Conservation (phyloP, 2,329 filamentous ascomycete species). For the Bipolaris bicolor region DNA sequence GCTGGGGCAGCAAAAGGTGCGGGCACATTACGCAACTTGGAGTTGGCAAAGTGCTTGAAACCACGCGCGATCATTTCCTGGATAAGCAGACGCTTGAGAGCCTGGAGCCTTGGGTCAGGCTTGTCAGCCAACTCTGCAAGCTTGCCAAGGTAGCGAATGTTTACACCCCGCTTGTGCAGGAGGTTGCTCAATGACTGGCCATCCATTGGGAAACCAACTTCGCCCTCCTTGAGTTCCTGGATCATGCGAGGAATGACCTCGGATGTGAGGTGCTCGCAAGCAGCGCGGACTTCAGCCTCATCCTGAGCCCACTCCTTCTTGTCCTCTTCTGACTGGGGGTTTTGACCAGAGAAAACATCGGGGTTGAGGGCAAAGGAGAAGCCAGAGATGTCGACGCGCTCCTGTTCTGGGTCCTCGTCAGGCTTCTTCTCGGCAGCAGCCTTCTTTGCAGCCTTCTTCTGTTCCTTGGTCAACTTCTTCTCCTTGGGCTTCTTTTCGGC, state of each 20-base stretch:
- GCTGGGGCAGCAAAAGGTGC: conserved; percentile 80
- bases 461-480: conserved; percentile 28
- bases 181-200: conserved; percentile 87
- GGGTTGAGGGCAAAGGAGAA: conserved; percentile 92
- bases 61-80: conserved; percentile 96
- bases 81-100: conserved; percentile 75
- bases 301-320: conserved; percentile 82
- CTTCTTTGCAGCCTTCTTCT: conserved; percentile 29
- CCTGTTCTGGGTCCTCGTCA: conserved; percentile 54
- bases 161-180: conserved; percentile 96
- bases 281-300: conserved; percentile 84
- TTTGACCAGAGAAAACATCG: conserved; percentile 92
- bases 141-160: conserved; percentile 92
- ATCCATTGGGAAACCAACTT: conserved; percentile 98
- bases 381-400: conserved; percentile 81
- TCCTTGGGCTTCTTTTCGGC: conserved; percentile 54
- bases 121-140: conserved; percentile 69
- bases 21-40: conserved; percentile 79
- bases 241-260: conserved; percentile 84
- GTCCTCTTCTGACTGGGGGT: conserved; percentile 87
- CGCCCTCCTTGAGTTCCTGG: conserved; percentile 85
- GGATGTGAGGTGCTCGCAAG: conserved; percentile 77
- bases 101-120: conserved; percentile 71
- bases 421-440: conserved; percentile 20
- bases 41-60: conserved; percentile 89